Evolutionary conservation across 2,329 filamentous ascomycete species (phyloP).

Genomic region (Ilyonectria destructans): DNA sequence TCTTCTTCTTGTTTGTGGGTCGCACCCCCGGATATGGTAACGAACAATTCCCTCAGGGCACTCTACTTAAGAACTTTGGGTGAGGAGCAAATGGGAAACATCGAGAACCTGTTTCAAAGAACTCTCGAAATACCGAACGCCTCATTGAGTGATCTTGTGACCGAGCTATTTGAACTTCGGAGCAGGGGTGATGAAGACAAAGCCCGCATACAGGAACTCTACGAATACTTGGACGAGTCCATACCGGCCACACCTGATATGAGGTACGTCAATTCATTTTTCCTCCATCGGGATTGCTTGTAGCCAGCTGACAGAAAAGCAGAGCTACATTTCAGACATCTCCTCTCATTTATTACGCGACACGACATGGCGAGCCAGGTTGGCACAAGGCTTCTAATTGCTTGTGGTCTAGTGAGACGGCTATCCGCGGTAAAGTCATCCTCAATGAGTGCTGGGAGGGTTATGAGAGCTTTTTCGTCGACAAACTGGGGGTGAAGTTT

Average conservation of each 20-base stretch:
- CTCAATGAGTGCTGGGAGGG: conserved; percentile 29
- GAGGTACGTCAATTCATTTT: conserved; percentile 24
- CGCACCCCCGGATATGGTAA: conserved; percentile 23
- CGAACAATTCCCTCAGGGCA: neutral
- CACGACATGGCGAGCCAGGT: neutral
- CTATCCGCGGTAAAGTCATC: conserved; percentile 31
- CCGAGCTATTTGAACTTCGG: neutral
- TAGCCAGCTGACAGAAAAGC: conserved; percentile 5
- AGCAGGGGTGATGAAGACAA: neutral
- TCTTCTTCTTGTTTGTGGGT: conserved; percentile 27
- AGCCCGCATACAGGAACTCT: neutral
- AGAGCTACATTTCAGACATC: conserved; percentile 32
- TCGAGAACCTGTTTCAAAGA: conserved; percentile 20
- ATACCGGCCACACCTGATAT: neutral
- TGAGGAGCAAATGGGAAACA: conserved; percentile 19
- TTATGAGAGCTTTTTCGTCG: conserved; percentile 28
- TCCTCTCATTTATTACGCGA: conserved; percentile 21
- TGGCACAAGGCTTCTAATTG: conserved; percentile 38
- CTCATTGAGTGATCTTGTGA: neutral
- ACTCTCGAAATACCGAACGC: conserved; percentile 24
- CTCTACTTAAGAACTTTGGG: conserved; percentile 12
- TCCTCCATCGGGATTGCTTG: conserved; percentile 4
- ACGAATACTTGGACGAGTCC: conserved; percentile 28
- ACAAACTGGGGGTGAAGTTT: conserved; percentile 30
- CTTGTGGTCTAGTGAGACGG: conserved; percentile 36